Conservation (phyloP, 31 red algal genomes). For the Endocladia muricata region DNA sequence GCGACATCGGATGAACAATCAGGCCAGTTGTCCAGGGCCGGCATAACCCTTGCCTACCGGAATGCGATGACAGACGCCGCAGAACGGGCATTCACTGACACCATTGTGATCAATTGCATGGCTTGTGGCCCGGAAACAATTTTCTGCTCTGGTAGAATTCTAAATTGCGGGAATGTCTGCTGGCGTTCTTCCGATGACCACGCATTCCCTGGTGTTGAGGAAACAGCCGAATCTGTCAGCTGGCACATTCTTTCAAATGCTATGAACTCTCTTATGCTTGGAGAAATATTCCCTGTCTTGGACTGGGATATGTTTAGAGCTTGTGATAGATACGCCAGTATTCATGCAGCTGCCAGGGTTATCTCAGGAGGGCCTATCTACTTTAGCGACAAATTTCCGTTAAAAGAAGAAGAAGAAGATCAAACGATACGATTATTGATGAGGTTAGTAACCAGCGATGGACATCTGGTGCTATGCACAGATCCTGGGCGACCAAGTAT, state of each 20-base stretch:
- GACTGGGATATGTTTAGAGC: constrained; percentile 66
- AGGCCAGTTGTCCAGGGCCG: neutral
- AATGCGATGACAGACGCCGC: constrained; percentile 19
- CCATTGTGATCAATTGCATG: constrained; percentile 34
- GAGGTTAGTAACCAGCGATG: constrained; percentile 26
- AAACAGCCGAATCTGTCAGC: constrained; percentile 15
- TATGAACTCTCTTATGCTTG: constrained; percentile 33
- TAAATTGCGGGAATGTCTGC: constrained; percentile 33
- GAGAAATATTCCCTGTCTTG: constrained; percentile 49
- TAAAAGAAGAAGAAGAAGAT: neutral
- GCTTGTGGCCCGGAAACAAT: constrained; percentile 39
- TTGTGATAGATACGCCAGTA: constrained; percentile 1
- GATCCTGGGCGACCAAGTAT: constrained; percentile 26
- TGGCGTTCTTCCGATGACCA: constrained; percentile 63
- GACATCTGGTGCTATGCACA: constrained; percentile 24
- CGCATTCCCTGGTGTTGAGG: constrained; percentile 46
- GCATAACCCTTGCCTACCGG: constrained; percentile 18
- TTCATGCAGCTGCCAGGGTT: constrained; percentile 45
- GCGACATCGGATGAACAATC: neutral
- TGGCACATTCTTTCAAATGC: constrained; percentile 58
- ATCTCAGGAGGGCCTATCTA: constrained; percentile 52
- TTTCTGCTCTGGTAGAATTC: constrained; percentile 23
- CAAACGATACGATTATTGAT: constrained; percentile 13
- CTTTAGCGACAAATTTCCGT: constrained; percentile 29
- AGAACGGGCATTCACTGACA: constrained; percentile 5